Evolutionary conservation across 345 rosid genomes (phyloP).

Genomic region (Cardamine chenopodiifolia): DNA sequence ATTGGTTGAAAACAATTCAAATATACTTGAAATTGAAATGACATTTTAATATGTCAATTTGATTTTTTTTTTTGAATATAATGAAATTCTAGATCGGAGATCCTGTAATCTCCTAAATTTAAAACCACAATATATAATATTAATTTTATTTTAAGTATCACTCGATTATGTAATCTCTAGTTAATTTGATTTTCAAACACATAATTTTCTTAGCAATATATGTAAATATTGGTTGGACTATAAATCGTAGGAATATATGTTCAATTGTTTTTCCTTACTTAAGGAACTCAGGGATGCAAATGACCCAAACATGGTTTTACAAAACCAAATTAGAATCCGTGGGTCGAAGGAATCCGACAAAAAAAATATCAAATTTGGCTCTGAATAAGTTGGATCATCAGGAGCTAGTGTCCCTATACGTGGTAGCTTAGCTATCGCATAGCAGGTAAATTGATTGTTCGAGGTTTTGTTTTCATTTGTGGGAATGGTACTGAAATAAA

Average conservation of each 20-base stretch:
- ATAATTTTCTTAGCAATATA: not conserved
- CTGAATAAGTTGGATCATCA: not conserved
- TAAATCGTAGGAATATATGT: not conserved
- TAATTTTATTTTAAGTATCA: no score
- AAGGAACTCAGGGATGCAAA: slow-evolving; percentile 2
- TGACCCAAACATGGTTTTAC: slow-evolving; percentile 27
- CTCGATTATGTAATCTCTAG: no score
- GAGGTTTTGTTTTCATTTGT: slow-evolving; percentile 7
- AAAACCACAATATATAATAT: no score
- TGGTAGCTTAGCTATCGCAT: slow-evolving; percentile 11
- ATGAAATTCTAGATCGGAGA: no score
- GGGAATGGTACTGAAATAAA: not conserved
- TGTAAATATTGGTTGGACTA: not conserved
- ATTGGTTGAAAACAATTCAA: not conserved
- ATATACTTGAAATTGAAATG: not conserved
- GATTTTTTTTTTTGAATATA: no score
- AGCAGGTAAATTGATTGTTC: slow-evolving; percentile 9
- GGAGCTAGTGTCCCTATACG: slow-evolving; percentile 5
- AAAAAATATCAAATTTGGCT: not conserved
- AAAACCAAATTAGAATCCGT: slow-evolving; percentile 10
- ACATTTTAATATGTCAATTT: not conserved
- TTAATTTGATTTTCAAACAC: not conserved
- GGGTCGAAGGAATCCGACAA: slow-evolving; percentile 21
- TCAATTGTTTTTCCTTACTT: not conserved
- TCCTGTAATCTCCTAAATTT: no score